Base-by-base conservation (phyloP, 805 yeast species). In the Teunomyces barrocoloradensis region DNA sequence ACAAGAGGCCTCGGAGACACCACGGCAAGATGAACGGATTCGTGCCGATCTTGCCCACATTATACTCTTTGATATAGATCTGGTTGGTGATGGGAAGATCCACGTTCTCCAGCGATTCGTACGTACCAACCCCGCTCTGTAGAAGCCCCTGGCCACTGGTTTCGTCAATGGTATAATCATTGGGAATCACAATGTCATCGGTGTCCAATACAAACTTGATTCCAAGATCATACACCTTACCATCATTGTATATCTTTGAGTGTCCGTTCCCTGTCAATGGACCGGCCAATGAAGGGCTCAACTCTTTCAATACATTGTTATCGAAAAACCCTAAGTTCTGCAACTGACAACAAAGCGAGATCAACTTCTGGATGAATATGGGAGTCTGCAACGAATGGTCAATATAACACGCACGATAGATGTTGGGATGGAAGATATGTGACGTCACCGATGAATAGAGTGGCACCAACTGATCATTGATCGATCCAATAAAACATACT, bases 241-340 rank as follows among this genome's bases (percentile, higher is more conserved):
- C 81, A 53, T 89, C 96, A 57, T 87, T 86, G 65, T 92, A 92
- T 23, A 94, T 82, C 52, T 79, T 85, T 0, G 97, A 90, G 63
- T 92, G 99, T 0, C 99, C 99, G 6, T 94, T 91, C 2, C 97
- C 97, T 0, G 97, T 92, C 45, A 94, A 71, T 1, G 96, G 87
- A 0, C 99, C 99, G 0, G 95, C 94, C 52, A 72, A 73, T 35
- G 72, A 67, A 2, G 77, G 78, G 46, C 96, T 88, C 37, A 92
- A 77, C 61, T 94, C 97, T 52, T 84, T 84, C 17, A 92, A 73
- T 11, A 94, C 86, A 18, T 90, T 94, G 61, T 89, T 92, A 60
- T 92, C 99, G 42, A 85, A 80, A 43, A 73, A 77, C 0, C 98
- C 98, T 41, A 82, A 55, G 61, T 92, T 89, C 46, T 86, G 80